These are phyloP conservation scores for Carpediemonas membranifera DNA, from an alignment of 78 protist genomes.

Conservation along the genomic window DNA sequence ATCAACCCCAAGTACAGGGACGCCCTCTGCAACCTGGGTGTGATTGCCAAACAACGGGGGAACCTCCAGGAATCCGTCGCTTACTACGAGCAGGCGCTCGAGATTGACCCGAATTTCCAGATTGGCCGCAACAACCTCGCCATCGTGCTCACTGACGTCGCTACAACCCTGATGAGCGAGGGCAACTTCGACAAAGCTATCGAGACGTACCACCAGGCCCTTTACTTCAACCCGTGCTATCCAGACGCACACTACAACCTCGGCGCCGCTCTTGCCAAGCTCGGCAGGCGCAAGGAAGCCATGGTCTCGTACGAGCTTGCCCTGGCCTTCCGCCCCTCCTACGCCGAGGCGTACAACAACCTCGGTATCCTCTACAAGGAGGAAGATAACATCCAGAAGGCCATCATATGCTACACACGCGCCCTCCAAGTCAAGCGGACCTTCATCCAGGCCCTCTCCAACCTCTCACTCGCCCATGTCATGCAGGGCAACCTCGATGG, in stretches of 20 bases:
- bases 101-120: constrained; percentile 28
- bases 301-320: constrained; percentile 43
- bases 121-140: constrained; percentile 26
- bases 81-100: constrained; percentile 19
- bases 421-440: constrained; percentile 19
- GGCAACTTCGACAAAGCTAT: constrained; percentile 27
- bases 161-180: constrained; percentile 13
- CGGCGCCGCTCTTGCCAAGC: constrained; percentile 31
- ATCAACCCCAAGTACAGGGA: constrained; percentile 36
- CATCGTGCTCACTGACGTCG: constrained; percentile 46
- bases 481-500: background rate
- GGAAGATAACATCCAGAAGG: constrained; percentile 17
- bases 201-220: constrained; percentile 29
- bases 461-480: constrained; percentile 19
- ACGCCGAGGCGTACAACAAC: constrained; percentile 57
- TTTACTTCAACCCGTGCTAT: constrained; percentile 34
- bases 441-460: constrained; percentile 36
- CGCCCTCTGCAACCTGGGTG: constrained; percentile 49
- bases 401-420: constrained; percentile 26
- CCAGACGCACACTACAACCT: constrained; percentile 49
- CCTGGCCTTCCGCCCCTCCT: constrained; percentile 30
- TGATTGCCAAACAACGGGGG: constrained; percentile 29
- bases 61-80: constrained; percentile 22
- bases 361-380: constrained; percentile 43
- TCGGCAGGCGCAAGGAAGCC: constrained; percentile 1